These are phyloP conservation scores for Xylariaceae sp. DNA, from an alignment of 2,329 filamentous ascomycete species.

Conservation along the genomic window DNA sequence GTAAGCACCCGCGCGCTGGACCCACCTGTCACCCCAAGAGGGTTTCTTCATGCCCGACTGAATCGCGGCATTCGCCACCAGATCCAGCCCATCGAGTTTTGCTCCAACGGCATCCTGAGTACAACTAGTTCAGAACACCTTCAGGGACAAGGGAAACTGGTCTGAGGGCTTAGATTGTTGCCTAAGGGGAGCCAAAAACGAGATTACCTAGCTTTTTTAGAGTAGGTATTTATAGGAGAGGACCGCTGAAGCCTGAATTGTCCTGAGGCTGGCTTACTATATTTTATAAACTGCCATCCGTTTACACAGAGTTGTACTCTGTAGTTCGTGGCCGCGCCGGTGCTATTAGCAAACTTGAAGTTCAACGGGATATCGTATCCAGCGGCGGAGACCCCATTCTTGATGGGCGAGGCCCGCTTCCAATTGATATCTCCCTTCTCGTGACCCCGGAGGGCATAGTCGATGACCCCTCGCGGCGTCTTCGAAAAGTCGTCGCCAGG, in stretches of 20 bases:
- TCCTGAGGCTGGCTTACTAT: no score
- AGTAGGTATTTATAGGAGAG: neutral
- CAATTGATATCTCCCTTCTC: slow-evolving; percentile 45
- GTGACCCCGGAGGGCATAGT: slow-evolving; percentile 52
- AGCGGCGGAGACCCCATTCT: slow-evolving; percentile 41
- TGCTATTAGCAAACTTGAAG: slow-evolving; percentile 52
- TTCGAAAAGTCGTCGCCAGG: slow-evolving; percentile 60
- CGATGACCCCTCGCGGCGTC: slow-evolving; percentile 56
- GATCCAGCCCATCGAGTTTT: slow-evolving; percentile 45
- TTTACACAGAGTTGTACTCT: slow-evolving; percentile 67
- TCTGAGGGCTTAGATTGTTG: slow-evolving; percentile 68
- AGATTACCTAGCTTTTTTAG: slow-evolving; percentile 1
- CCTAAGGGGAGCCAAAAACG: slow-evolving; percentile 2
- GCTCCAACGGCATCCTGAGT: slow-evolving; percentile 55
- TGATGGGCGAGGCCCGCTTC: slow-evolving; percentile 37
- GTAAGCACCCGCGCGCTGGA: slow-evolving; percentile 22
- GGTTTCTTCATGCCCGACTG: slow-evolving; percentile 27
- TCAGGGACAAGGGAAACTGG: slow-evolving; percentile 67
- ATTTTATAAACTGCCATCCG: slow-evolving; percentile 64
- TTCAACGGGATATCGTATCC: slow-evolving; percentile 60
- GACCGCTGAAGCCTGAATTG: neutral
- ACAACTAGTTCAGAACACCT: slow-evolving; percentile 71
- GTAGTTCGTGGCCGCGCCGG: slow-evolving; percentile 38
- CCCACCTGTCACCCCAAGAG: slow-evolving; percentile 21
- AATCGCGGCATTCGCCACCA: slow-evolving; percentile 22